Base-by-base conservation (phyloP, 2,329 filamentous ascomycete genomes). In the Rutstroemia sp. region DNA sequence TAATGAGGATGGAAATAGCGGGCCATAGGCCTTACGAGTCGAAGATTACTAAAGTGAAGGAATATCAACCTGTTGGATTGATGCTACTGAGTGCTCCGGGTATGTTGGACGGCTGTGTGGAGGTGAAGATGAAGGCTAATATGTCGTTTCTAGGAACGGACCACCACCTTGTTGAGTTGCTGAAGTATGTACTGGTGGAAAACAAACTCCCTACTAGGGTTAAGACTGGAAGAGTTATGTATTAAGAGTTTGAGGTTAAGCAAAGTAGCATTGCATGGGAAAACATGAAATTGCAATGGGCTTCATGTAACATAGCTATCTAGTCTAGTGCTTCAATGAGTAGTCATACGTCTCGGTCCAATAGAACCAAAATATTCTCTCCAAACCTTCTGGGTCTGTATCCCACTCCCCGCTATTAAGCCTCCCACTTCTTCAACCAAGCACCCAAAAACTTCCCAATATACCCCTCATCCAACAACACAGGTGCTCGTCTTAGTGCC, bases 71-170 rank as follows among this genome's bases (percentile, higher is more conserved):
- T 2, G 46, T 64, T 0, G 63, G 57, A 7, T 47, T 63, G 17
- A 60, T 58, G 61, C 37, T 64, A 1, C 7, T 64, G 2, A 60
- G 62, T 17, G 53, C 61, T 37, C 51, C 48, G 2, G 58, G 61
- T 61, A 47, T 46, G 54, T 46, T 46, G 2, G 14, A 8, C 1
- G 39, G 2, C 7, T 4, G n/a, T 4, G 12, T 8, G 2, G 14
- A 30, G 5, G 3, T 8, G 39, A 14, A 19, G 17, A n/a, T 17
- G 5, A 12, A n/a, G 19, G 12, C 37, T 52, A n/a, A 58, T 3
- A 16, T 1, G 2, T 46, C 2, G 4, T 17, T 27, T 4, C 2
- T 19, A 60, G 58, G 58, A 7, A 52, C 56, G 7, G 58, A 60
- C 45, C 44, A 56, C 12, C 45, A 50, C 6, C 39, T 60, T 4